A percentile compares a stretch with the other conserved stretches of the same genome.
Conservation (phyloP, 1,139 yeast species). For the Sugiyamaella japonica region DNA sequence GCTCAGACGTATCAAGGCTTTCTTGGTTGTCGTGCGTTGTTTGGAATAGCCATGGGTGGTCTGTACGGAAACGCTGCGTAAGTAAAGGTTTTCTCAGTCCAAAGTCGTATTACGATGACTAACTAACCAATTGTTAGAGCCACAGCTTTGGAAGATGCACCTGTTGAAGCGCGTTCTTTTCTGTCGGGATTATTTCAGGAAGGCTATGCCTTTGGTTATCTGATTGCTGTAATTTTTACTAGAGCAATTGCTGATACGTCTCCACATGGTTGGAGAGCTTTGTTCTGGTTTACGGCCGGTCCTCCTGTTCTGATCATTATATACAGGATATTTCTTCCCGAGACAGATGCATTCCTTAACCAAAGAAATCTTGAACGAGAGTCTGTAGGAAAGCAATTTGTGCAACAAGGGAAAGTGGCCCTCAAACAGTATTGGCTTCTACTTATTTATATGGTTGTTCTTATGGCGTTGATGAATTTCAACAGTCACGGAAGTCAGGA, state of each 20-base stretch:
- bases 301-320: slow-evolving; percentile 57
- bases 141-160: slow-evolving; percentile 67
- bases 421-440: slow-evolving; percentile 42
- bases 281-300: slow-evolving; percentile 80
- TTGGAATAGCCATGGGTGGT: slow-evolving; percentile 72
- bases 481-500: slow-evolving; percentile 76
- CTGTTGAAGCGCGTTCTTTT: slow-evolving; percentile 58
- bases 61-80: slow-evolving; percentile 62
- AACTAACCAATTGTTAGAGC: slow-evolving; percentile 36
- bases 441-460: slow-evolving; percentile 51
- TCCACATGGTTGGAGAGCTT: slow-evolving; percentile 66
- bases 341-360: slow-evolving; percentile 55
- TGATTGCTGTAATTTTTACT: slow-evolving; percentile 62
- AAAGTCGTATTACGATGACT: too few species aligned
- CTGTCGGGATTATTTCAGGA: slow-evolving; percentile 69
- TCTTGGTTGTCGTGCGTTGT: slow-evolving; percentile 65
- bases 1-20: slow-evolving; percentile 63
- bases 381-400: slow-evolving; percentile 31
- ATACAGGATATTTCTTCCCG: slow-evolving; percentile 59
- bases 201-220: slow-evolving; percentile 71
- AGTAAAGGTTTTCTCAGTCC: background rate
- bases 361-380: slow-evolving; percentile 33
- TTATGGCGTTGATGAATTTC: slow-evolving; percentile 68
- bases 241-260: slow-evolving; percentile 58
- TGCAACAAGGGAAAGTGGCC: slow-evolving; percentile 33